Evolutionary conservation across 2,329 filamentous ascomycete species (phyloP), one percentile per base, ranked within the genome.

Genomic region (Falciphora oryzae): DNA sequence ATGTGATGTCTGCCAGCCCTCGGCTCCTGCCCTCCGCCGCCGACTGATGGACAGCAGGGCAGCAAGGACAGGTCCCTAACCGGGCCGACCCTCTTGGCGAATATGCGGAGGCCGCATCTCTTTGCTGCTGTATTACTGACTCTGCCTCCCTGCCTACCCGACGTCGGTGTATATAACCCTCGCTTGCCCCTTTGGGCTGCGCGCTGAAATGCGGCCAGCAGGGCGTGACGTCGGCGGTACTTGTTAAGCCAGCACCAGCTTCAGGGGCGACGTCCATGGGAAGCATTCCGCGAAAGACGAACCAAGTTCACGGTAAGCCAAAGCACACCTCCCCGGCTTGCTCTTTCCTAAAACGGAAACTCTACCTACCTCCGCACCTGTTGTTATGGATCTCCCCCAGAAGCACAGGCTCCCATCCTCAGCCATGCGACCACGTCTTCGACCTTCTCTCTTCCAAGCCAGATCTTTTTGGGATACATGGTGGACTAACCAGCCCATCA

Each of bases 1-100:
- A 60, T 60, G 58, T 58, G 58, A 38, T 53, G 22, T n/a, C 35
- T 11, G 44, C 44, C 44, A 53, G 44, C 44, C 44, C 22, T 53
- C 44, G 44, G 44, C 44, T n/a, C 3, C 44, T 53, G 6, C 22
- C 44, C 22, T 18, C 44, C 22, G 7, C 35, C 22, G 44, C 18
- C 44, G 44, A 50, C 18, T 53, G 18, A n/a, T 2, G 44, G 44
- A 22, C 38, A 22, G 16, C 38, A 44, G 16, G 38, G 10, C 44
- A 53, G 22, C 44, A 53, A 2, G 44, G 10, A 53, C 22, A n/a
- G 22, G 44, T 8, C 18, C 35, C 44, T 53, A 53, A 53, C 44
- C 44, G 44, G 44, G 44, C 44, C 44, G 44, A 53, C 44, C 44
- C 44, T 53, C 44, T 53, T 53, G 44, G 44, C 44, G 44, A n/a